These are phyloP conservation scores for Fusarium setosum DNA, from an alignment of 2,329 filamentous ascomycete species.

Conservation along the genomic window DNA sequence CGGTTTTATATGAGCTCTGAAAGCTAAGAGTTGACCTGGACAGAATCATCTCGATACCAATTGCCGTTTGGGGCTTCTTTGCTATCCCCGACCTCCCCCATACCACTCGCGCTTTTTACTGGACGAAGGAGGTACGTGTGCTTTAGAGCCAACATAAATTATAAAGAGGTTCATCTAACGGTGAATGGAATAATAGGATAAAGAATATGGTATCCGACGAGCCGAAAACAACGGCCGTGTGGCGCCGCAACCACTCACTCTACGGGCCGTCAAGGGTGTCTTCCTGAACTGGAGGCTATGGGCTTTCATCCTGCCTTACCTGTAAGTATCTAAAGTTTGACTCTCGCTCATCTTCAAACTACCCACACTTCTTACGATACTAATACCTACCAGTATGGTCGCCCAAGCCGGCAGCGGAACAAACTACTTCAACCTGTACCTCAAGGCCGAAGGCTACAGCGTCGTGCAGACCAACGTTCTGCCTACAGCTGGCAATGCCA, in stretches of 20 bases:
- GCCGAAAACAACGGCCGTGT: slow-evolving; percentile 17
- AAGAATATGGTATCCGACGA: slow-evolving; percentile 13
- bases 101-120: neutral
- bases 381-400: neutral
- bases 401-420: neutral
- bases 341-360: no score
- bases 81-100: neutral
- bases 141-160: no score
- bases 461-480: neutral
- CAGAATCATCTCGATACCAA: neutral
- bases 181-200: neutral
- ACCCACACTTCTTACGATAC: neutral
- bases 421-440: neutral
- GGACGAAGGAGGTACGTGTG: neutral
- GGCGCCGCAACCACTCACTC: slow-evolving; percentile 13
- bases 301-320: neutral
- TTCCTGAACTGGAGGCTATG: neutral
- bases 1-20: neutral
- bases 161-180: no score
- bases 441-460: neutral
- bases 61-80: neutral
- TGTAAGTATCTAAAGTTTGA: no score
- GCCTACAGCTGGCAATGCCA: neutral
- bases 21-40: neutral
- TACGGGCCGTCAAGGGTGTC: neutral